Percentiles rank a stretch among this genome's conserved stretches.
Evolutionary conservation across 768 basidiomycete species (phyloP).

Genomic region (Calvatia gigantea): DNA sequence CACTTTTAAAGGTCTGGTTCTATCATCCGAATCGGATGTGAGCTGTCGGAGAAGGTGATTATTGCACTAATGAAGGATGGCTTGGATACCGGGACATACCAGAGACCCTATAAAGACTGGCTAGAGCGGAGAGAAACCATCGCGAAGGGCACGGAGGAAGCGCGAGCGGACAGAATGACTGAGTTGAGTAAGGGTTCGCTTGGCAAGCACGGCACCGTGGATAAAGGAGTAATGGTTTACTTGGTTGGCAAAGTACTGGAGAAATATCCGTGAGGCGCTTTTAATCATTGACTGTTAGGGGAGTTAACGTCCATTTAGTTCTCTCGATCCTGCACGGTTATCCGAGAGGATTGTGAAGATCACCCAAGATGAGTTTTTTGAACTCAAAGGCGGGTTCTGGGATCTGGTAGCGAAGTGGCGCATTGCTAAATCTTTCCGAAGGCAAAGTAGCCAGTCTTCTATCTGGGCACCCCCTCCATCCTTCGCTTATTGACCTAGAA

Average conservation of each 20-base stretch:
- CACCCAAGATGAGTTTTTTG: not conserved
- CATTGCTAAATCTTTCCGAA: not conserved
- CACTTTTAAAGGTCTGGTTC: not conserved
- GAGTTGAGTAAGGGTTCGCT: not conserved
- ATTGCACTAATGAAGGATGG: not conserved
- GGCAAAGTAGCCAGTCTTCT: not conserved
- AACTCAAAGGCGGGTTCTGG: not conserved
- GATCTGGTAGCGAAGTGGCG: not conserved
- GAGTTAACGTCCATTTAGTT: not conserved
- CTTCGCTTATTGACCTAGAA: not conserved
- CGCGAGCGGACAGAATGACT: not conserved
- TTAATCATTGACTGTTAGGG: too few species aligned
- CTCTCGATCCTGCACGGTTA: not conserved
- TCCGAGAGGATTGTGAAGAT: not conserved
- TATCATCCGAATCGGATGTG: not conserved
- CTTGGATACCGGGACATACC: not conserved
- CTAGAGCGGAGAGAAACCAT: not conserved
- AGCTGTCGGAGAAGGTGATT: not conserved
- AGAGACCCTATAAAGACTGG: not conserved
- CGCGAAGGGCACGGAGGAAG: not conserved
- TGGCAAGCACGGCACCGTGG: not conserved
- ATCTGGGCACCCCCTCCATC: not conserved
- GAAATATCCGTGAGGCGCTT: not conserved
- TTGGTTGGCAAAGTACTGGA: not conserved
- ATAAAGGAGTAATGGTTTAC: not conserved